Evolutionary conservation across 805 yeast genomes (phyloP).

Genomic region (Torulaspora indica): DNA sequence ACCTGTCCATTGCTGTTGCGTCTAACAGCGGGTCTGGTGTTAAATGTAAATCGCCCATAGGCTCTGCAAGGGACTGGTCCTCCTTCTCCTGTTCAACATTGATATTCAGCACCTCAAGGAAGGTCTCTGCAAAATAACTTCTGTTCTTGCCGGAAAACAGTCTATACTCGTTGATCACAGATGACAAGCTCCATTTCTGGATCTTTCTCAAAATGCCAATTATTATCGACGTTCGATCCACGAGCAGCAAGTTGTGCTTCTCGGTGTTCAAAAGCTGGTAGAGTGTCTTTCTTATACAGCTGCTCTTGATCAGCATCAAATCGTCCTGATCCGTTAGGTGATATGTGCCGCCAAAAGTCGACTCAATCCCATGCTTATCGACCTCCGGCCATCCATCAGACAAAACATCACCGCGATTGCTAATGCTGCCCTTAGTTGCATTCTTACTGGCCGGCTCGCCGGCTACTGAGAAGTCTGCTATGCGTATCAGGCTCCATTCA

Average conservation of each 20-base stretch:
- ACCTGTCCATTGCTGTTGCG: conserved; percentile 8
- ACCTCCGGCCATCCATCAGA: not conserved
- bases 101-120: conserved; percentile 63
- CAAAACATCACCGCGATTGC: conserved; percentile 18
- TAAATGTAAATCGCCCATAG: conserved; percentile 8
- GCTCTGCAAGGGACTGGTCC: conserved; percentile 10
- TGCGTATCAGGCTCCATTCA: conserved; percentile 41
- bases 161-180: conserved; percentile 80
- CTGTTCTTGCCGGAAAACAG: conserved; percentile 66
- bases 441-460: conserved; percentile 13
- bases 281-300: conserved; percentile 60
- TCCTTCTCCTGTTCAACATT: conserved; percentile 32
- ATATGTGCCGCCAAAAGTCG: conserved; percentile 12
- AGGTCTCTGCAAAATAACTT: conserved; percentile 76
- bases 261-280: conserved; percentile 56
- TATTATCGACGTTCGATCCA: conserved; percentile 76
- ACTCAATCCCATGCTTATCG: not conserved
- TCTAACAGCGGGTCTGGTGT: conserved; percentile 1
- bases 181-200: conserved; percentile 84
- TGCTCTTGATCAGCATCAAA: conserved; percentile 73
- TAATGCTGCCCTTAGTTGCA: conserved; percentile 9
- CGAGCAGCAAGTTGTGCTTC: conserved; percentile 63
- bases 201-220: conserved; percentile 77
- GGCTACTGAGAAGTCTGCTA: conserved; percentile 29
- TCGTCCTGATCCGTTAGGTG: conserved; percentile 44